Evolutionary conservation across 352 stramenopile species (phyloP).

Genomic region (Globisporangium uncinulatum): DNA sequence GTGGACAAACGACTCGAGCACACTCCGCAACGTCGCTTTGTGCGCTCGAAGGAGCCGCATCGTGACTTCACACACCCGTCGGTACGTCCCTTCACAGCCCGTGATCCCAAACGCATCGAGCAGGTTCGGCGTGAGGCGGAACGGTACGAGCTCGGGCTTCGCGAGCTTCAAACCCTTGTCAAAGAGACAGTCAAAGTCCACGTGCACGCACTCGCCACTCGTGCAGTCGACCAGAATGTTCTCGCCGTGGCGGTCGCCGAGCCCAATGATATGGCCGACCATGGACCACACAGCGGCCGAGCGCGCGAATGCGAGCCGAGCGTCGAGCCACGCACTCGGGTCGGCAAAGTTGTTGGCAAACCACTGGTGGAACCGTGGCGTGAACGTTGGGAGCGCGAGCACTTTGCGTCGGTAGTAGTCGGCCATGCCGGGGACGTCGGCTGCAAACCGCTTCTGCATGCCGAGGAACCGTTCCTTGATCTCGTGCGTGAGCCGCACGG

Average conservation of each 20-base stretch:
- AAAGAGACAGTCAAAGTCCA: conserved; percentile 99
- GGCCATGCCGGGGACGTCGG: conserved; percentile 76
- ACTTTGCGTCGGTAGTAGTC: conserved; percentile 65
- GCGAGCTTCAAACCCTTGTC: conserved; percentile 98
- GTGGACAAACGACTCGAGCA: conserved; percentile 99
- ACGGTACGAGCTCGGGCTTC: conserved; percentile 98
- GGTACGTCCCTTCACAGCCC: conserved; percentile 94
- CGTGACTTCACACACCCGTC: conserved; percentile 88
- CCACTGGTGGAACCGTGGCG: conserved; percentile 97
- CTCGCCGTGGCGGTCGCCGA: conserved; percentile 96
- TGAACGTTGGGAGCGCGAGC: conserved; percentile 71
- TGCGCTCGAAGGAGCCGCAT: conserved; percentile 93
- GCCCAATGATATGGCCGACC: conserved; percentile 93
- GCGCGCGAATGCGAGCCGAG: conserved; percentile 78
- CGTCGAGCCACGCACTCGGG: conserved; percentile 97
- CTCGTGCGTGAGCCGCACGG: conserved; percentile 66
- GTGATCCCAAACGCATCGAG: conserved; percentile 99
- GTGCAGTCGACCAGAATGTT: conserved; percentile 99
- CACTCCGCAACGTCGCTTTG: conserved; percentile 95
- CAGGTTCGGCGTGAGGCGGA: conserved; percentile 99
- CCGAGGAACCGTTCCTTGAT: conserved; percentile 85
- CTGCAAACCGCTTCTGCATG: conserved; percentile 85
- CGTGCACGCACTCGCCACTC: conserved; percentile 98
- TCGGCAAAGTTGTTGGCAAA: conserved; percentile 98
- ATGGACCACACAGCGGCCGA: conserved; percentile 96